Base-by-base conservation (phyloP, 2,329 filamentous ascomycete species). In the Aspergillus spinulosporus region DNA sequence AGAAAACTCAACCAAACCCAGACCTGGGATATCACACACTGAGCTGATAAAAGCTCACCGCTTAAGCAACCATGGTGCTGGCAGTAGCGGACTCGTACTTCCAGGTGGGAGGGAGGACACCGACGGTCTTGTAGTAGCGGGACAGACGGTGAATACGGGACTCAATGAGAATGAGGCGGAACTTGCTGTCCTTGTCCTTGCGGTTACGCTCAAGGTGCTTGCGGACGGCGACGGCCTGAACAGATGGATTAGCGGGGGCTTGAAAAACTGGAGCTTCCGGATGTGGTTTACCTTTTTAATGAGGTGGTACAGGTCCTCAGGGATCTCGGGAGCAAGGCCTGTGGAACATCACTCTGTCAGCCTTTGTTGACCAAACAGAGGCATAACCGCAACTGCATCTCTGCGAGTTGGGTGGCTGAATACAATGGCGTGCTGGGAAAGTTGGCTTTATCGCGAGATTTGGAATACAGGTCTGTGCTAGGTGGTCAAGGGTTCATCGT, bases 201-300 rank as follows among this genome's bases (percentile, higher is more conserved):
- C 94, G 93, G 89, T 99, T 99, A 82, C 91, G 91, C 88, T 97
- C 92, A 70, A 99, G 91, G 84, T 99, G 95, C 90, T 99, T 99
- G 84, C 94, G 93, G 84, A 99, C 94, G 77, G 92, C 89, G 72
- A 97, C 92, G 72, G 92, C 92, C 92, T 94, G 31, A 2, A n/a
- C 3, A 3, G 14, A 37, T 50, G 11, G 31, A 60, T 60, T 49
- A 52, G 40, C 34, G 26, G 36, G 9, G n/a, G 26, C 11, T 5
- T 12, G 7, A 44, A 43, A n/a, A 15, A 6, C 15, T 5, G 7
- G 6, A 39, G 51, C 21, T 12, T 26, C 29, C 5, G 11, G 26
- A 66, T 72, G 5, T 6, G 32, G 66, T 73, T 74, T 77, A 95
- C 93, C 92, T 99, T 99, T 90, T 97, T 97, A 90, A 97, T 97